Conservation (phyloP, 2,329 filamentous ascomycete genomes). For the Stenocarpella maydis region DNA sequence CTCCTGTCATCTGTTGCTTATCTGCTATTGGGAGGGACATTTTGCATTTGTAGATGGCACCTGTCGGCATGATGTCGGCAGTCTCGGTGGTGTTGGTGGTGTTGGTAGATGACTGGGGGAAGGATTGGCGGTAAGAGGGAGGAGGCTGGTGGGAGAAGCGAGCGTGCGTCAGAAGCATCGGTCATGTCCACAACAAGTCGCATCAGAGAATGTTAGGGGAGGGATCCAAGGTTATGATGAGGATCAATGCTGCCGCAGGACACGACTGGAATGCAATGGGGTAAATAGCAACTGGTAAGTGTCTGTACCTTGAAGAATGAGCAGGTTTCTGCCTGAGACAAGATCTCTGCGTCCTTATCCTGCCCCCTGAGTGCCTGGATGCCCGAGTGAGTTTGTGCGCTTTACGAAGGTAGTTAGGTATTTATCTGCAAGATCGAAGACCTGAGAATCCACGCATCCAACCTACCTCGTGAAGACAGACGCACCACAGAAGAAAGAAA, state of each 20-base stretch:
- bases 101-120: not conserved
- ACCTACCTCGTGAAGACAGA: not conserved
- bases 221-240: not conserved
- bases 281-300: not conserved
- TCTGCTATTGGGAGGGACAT: slow-evolving; percentile 34
- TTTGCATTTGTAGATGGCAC: slow-evolving; percentile 6
- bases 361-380: not conserved
- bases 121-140: not conserved
- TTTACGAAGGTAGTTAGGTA: not conserved
- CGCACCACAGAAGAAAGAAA: not conserved
- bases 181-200: not conserved
- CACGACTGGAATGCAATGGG: slow-evolving; percentile 6
- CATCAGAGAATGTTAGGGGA: not conserved
- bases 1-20: slow-evolving; percentile 13
- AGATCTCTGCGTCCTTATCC: not conserved
- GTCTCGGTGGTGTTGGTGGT: not conserved
- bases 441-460: not conserved
- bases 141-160: not conserved
- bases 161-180: not conserved
- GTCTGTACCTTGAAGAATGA: not conserved
- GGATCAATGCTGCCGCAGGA: not conserved
- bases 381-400: not conserved
- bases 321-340: slow-evolving; percentile 1
- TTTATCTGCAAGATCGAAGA: not conserved
- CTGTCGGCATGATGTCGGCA: slow-evolving; percentile 23